A percentile compares a stretch with the other conserved stretches of the same genome.
Conservation (phyloP, 352 stramenopile species). For the Globisporangium sylvaticum region DNA sequence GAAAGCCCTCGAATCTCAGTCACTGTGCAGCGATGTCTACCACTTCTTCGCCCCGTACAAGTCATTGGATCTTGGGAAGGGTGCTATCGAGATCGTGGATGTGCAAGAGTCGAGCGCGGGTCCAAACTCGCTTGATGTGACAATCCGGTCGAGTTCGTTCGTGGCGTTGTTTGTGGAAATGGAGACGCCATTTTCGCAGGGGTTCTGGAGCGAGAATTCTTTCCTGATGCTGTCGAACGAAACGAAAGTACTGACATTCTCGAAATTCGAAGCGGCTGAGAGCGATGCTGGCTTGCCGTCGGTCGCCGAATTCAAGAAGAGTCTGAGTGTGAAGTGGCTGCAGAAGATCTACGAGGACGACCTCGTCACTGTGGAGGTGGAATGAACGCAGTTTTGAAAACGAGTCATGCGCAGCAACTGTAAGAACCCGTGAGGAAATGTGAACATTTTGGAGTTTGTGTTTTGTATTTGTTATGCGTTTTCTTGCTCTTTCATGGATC, state of each 20-base stretch:
- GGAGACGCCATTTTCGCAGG: constrained; percentile 34
- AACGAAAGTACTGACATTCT: constrained; percentile 51
- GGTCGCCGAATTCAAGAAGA: constrained; percentile 29
- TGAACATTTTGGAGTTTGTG: constrained; percentile 12
- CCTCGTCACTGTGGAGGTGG: background rate
- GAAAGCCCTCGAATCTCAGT: background rate
- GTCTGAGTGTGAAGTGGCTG: constrained; percentile 57
- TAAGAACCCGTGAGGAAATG: background rate
- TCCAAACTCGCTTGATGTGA: constrained; percentile 32
- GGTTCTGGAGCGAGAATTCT: constrained; percentile 70
- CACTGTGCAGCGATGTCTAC: constrained; percentile 40
- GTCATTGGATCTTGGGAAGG: constrained; percentile 38
- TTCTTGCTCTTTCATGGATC: constrained; percentile 8
- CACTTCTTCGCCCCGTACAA: constrained; percentile 77
- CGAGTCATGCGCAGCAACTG: background rate
- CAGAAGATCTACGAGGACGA: constrained; percentile 58
- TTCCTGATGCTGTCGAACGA: constrained; percentile 67
- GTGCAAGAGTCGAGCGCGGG: constrained; percentile 1
- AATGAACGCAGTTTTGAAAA: background rate
- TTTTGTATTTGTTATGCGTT: constrained; percentile 16
- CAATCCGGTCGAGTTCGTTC: constrained; percentile 40
- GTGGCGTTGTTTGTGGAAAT: constrained; percentile 81
- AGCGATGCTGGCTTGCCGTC: constrained; percentile 14
- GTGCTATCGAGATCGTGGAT: constrained; percentile 22
- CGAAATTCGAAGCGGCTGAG: constrained; percentile 12